Conservation (phyloP, 2,329 filamentous ascomycete species). For the Nigrospora oryzae region DNA sequence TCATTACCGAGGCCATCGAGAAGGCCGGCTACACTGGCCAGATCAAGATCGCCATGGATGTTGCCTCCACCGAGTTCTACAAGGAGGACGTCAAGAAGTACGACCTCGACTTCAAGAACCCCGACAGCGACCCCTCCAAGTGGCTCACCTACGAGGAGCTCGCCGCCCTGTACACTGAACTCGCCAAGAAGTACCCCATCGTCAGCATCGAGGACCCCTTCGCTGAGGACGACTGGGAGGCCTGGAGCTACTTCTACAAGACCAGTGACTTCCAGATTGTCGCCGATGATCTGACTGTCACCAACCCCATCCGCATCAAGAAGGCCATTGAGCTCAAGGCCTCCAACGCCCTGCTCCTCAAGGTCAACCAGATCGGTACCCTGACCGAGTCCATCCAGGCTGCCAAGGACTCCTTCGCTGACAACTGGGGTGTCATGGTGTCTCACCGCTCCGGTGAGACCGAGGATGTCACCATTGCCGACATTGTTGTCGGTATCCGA, state of each 20-base stretch:
- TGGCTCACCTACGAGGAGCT: constrained; percentile 99
- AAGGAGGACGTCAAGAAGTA: constrained; percentile 97
- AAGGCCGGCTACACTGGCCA: constrained; percentile 90
- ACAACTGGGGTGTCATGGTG: constrained; percentile 98
- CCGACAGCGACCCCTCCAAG: constrained; percentile 88
- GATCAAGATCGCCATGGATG: constrained; percentile 98
- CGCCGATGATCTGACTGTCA: constrained; percentile 96
- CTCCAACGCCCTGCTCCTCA: constrained; percentile 94
- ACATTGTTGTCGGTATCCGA: constrained; percentile 94
- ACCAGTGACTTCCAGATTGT: constrained; percentile 97
- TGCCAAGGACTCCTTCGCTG: constrained; percentile 94
- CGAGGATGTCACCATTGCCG: constrained; percentile 97
- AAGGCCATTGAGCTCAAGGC: constrained; percentile 99
- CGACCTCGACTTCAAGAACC: constrained; percentile 99
- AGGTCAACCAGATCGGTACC: constrained; percentile 99
- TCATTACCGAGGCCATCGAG: constrained; percentile 92
- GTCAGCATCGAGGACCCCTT: constrained; percentile 99
- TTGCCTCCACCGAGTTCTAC: constrained; percentile 99
- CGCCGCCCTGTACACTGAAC: constrained; percentile 79
- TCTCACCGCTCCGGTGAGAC: constrained; percentile 99
- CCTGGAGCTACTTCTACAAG: constrained; percentile 99
- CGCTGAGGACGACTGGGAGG: constrained; percentile 99
- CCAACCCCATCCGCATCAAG: constrained; percentile 98
- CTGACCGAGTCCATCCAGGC: constrained; percentile 98
- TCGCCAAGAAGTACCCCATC: constrained; percentile 94